A percentile compares a stretch with the other conserved stretches of the same genome.
These are phyloP conservation scores for Colletotrichum simmondsii DNA, from an alignment of 2,329 filamentous ascomycete genomes.

Conservation along the genomic window DNA sequence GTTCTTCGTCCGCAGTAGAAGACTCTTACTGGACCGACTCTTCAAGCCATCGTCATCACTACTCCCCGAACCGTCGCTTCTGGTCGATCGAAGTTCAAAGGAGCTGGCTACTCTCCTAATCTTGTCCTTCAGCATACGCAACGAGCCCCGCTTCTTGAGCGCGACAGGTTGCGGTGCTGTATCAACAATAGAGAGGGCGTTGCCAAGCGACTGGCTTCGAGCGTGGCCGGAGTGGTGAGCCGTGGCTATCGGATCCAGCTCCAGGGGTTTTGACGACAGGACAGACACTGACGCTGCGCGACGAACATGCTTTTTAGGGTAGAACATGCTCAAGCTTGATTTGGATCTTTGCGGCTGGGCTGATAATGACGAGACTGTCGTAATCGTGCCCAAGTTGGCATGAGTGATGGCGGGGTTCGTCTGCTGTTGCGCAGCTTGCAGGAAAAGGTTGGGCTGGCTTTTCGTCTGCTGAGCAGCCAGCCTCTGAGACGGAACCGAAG, in stretches of 20 bases:
- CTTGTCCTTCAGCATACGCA: conserved; percentile 16
- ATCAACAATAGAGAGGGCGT: not conserved
- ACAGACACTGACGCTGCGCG: not conserved
- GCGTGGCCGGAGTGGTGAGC: not conserved
- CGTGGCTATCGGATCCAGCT: not conserved
- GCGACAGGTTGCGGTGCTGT: not conserved
- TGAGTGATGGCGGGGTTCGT: not conserved
- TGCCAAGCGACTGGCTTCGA: conserved; percentile 6
- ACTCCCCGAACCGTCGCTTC: not conserved
- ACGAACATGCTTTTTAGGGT: not conserved
- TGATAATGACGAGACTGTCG: not conserved
- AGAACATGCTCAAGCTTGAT: conserved; percentile 4
- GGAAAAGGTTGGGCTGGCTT: conserved; percentile 1
- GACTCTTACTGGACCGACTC: conserved; percentile 19
- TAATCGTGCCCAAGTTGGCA: not conserved
- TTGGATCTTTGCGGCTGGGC: not conserved
- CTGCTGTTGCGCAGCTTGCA: not conserved
- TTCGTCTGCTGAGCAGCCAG: not conserved
- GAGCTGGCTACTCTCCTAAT: conserved; percentile 29
- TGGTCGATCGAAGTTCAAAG: conserved; percentile 20
- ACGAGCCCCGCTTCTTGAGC: conserved; percentile 9
- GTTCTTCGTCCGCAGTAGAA: conserved; percentile 10
- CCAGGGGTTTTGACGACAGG: not conserved
- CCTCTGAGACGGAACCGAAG: not conserved
- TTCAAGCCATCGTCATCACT: not conserved